Base-by-base conservation (phyloP, 768 basidiomycete genomes). In the Kwoniella bestiolae region DNA sequence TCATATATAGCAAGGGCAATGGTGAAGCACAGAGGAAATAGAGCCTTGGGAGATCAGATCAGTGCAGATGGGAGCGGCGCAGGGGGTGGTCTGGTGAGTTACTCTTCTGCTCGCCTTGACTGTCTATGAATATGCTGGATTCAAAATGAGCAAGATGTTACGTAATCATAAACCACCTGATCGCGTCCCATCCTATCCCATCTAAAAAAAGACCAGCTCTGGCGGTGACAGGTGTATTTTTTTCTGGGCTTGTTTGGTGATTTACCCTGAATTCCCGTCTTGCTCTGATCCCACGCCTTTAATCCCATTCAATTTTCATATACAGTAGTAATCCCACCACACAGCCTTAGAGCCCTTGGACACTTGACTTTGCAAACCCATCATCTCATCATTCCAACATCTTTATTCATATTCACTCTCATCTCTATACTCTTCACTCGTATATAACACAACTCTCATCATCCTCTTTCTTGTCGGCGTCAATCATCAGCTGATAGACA, bases 21-120 rank as follows among this genome's bases (percentile, higher is more conserved):
- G 56, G 26, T 46, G 41, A 58, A 58, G 26, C 56, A 58, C 11
- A 26, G 32, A 29, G 56, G 56, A 6, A 58, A 58, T 26, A 45
- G 31, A n/a, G 29, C 26, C 46, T 25, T 58, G 14, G 45, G 56
- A 58, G 44, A 25, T 28, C 38, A 26, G 5, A 58, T 29, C 12
- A 16, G 11, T 5, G 55, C 31, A 18, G 23, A 28, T 9, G 18
- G 47, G 18, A 41, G 38, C 18, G 38, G 38, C 4, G 18, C 12
- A 14, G 38, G 38, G 5, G 38, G 38, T 41, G 38, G 38, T 3
- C 38, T 41, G 38, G 38, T 41, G 38, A 41, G 38, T 41, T 41
- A n/a, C n/a, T n/a, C n/a, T n/a, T n/a, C n/a, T n/a, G n/a, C n/a
- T n/a, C n/a, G n/a, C n/a, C n/a, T n/a, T n/a, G n/a, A n/a, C n/a